Evolutionary conservation across 306 rosid species (phyloP).

Genomic region (Crataegus laevigata): DNA sequence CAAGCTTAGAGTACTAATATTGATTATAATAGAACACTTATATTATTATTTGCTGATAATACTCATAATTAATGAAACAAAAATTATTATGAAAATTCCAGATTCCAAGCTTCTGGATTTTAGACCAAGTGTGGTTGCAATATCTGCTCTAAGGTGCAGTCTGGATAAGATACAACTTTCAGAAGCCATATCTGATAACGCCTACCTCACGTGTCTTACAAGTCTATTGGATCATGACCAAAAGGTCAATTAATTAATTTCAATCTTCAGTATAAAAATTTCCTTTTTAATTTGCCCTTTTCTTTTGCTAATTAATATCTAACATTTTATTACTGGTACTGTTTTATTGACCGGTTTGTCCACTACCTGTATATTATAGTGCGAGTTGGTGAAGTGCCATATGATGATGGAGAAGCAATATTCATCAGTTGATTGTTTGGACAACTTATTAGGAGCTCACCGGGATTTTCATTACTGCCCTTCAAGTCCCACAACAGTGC

Average conservation of each 20-base stretch:
- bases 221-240: slow-evolving; percentile 22
- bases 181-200: background rate
- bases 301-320: background rate
- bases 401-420: slow-evolving; percentile 25
- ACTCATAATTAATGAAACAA: background rate
- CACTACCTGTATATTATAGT: slow-evolving; percentile 12
- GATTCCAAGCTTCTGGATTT: slow-evolving; percentile 28
- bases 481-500: slow-evolving; percentile 45
- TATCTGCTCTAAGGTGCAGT: slow-evolving; percentile 30
- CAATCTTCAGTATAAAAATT: background rate
- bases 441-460: background rate
- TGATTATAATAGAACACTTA: background rate
- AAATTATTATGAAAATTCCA: slow-evolving; percentile 1
- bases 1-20: background rate
- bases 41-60: too few relatives aligned
- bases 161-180: slow-evolving; percentile 14
- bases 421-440: background rate
- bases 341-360: background rate
- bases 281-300: background rate
- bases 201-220: slow-evolving; percentile 9
- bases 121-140: slow-evolving; percentile 37
- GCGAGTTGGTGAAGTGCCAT: slow-evolving; percentile 32
- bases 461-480: slow-evolving; percentile 13
- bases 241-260: slow-evolving; percentile 22
- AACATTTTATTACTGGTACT: background rate